Conservation (phyloP, 129 eudicot species). For the Chrysanthemum lavandulifolium region DNA sequence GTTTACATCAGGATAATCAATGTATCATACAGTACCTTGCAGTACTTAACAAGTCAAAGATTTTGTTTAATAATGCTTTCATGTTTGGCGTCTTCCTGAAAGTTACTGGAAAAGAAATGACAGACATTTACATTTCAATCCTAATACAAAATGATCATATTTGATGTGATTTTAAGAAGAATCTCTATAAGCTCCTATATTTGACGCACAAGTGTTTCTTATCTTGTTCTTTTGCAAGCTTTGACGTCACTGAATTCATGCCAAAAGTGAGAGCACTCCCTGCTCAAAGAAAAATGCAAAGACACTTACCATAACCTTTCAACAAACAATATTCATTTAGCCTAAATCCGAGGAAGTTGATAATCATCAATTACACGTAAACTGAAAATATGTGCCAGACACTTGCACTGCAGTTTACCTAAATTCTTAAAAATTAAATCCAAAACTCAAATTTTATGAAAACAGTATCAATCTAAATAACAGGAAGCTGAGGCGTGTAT, state of each 20-base stretch:
- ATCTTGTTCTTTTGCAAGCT: not conserved
- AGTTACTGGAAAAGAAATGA: not conserved
- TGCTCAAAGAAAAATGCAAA: not conserved
- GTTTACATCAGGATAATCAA: not conserved
- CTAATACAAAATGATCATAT: not conserved
- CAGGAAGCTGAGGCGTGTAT: conserved; percentile 3
- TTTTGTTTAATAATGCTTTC: not conserved
- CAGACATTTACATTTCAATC: not conserved
- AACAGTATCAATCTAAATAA: conserved; percentile 25
- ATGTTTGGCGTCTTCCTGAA: not conserved
- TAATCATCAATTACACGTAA: not conserved
- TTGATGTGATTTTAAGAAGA: not conserved
- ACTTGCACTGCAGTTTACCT: not conserved
- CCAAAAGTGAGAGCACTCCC: not conserved
- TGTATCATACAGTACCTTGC: not conserved
- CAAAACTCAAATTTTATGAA: conserved; percentile 1
- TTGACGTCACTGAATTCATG: conserved; percentile 1
- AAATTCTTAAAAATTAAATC: not conserved
- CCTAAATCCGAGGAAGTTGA: conserved; percentile 5
- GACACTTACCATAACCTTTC: not conserved
- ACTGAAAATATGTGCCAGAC: not conserved
- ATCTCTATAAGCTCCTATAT: not conserved
- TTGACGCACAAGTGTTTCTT: not conserved
- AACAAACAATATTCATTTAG: not conserved
- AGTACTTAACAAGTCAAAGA: not conserved